phyloP scores from a whole-genome alignment of 345 rosid genomes.

The Crucihimalaya himalaica region DNA sequence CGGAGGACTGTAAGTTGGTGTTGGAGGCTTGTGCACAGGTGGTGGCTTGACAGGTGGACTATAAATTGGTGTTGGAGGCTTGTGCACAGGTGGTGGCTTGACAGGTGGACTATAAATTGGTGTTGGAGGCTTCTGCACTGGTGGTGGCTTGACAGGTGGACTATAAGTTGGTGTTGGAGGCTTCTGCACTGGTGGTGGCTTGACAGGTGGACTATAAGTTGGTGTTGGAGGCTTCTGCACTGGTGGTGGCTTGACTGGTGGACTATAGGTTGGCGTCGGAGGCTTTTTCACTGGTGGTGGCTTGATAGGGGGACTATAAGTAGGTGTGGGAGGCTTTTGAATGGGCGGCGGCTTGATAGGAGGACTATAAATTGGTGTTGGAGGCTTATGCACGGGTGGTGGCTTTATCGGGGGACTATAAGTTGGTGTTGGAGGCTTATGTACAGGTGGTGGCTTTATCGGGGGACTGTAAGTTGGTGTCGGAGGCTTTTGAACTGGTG shows the following conservation, averaged over 20 bases:
- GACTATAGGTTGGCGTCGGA: not conserved
- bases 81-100: not conserved
- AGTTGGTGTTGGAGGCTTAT: not conserved
- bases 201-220: not conserved
- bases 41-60: constrained; percentile 11
- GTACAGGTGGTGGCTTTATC: not conserved
- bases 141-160: not conserved
- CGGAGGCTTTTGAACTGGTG: not conserved
- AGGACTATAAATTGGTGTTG: constrained; percentile 11
- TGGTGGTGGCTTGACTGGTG: not conserved
- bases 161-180: not conserved
- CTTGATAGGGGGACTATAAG: rapidly evolving
- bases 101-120: not conserved
- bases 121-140: not conserved
- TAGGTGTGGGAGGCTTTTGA: not conserved
- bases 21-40: not conserved
- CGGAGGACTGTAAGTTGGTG: not conserved
- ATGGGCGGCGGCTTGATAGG: not conserved
- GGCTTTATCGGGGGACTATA: not conserved
- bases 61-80: constrained; percentile 18
- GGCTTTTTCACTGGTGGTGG: not conserved
- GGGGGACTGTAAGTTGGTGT: not conserved
- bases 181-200: not conserved
- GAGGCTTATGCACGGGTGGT: not conserved
- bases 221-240: constrained; percentile 1